Base-by-base conservation (phyloP, 2,329 filamentous ascomycete species). In the Parasarocladium wereldwijsianum region DNA sequence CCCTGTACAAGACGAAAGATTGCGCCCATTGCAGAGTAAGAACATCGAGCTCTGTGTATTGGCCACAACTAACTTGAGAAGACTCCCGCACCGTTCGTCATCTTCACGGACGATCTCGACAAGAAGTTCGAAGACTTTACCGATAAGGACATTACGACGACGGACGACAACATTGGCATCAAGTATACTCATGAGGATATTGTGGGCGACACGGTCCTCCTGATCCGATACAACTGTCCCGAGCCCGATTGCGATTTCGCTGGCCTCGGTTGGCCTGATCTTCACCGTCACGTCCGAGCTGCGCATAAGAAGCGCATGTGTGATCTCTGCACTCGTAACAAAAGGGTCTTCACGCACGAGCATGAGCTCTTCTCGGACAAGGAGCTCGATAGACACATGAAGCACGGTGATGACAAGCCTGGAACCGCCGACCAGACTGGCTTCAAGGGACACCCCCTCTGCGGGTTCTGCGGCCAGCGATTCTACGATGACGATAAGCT, bases 311-410 rank as follows among this genome's bases (percentile, higher is more conserved):
- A 87, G 57, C 76, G 81, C 49, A 86, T 92, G 77, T 92, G 81
- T 53, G 84, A 93, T 51, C 64, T 93, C 8, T 94, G 86, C 54
- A 69, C 86, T 6, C 66, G 85, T 36, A 86, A 94, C 60, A 98
- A 98, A 57, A 94, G 93, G 48, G 85, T 94, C 19, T 98, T 98
- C 44, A 94, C 90, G 1, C 90, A 98, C 55, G 90, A 98, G 54
- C 90, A 98, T 49, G 83, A 92, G 38, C 66, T 98, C 2, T 96
- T 94, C 51, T 78, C 81, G 1, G 68, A 74, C 37, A 70, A 76
- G 38, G 83, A 87, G 41, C 62, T 96, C 29, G 75, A 81, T 41
- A 80, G 73, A 44, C 90, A 98, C 51, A 92, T 96, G 66, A 80
- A 73, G 37, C 74, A 78, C 38, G 90, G 90, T 34, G 90, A 98